phyloP scores from a whole-genome alignment of 1,139 yeast genomes.

The Saccharomycopsis hybrid region DNA sequence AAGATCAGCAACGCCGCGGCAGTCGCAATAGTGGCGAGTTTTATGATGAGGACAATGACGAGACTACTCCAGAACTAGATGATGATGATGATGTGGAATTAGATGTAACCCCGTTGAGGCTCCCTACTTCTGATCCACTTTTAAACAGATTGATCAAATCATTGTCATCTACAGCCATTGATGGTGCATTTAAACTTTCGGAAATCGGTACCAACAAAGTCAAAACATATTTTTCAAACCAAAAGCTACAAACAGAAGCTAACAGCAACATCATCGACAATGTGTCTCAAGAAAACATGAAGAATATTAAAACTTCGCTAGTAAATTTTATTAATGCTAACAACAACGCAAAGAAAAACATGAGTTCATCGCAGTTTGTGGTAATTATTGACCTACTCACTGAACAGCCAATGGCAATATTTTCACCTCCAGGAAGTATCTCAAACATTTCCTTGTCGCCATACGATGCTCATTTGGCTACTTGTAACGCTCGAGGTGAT shows the following conservation, averaged over 20 bases:
- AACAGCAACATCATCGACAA: neutral
- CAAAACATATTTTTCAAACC: constrained; percentile 33
- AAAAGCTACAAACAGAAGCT: neutral
- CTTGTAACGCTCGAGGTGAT: constrained; percentile 58
- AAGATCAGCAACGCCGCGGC: neutral
- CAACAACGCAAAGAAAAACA: constrained; percentile 16
- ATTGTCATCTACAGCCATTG: constrained; percentile 48
- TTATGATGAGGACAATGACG: neutral
- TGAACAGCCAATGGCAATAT: constrained; percentile 41
- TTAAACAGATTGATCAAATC: constrained; percentile 41
- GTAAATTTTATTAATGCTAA: constrained; percentile 11
- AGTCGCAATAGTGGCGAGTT: neutral
- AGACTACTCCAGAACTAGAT: neutral
- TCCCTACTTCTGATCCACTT: constrained; percentile 42
- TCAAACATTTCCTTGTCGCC: constrained; percentile 58
- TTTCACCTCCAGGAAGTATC: constrained; percentile 48
- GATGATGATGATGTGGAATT: constrained; percentile 13
- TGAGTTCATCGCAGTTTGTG: constrained; percentile 30
- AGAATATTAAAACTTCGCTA: constrained; percentile 6
- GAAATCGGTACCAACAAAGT: constrained; percentile 43
- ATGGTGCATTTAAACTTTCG: constrained; percentile 44
- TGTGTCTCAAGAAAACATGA: constrained; percentile 1
- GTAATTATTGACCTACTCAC: constrained; percentile 41
- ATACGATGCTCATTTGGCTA: constrained; percentile 51
- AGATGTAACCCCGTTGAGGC: constrained; percentile 37